Conservation (phyloP, 306 rosid species). For the Rosa rugosa region DNA sequence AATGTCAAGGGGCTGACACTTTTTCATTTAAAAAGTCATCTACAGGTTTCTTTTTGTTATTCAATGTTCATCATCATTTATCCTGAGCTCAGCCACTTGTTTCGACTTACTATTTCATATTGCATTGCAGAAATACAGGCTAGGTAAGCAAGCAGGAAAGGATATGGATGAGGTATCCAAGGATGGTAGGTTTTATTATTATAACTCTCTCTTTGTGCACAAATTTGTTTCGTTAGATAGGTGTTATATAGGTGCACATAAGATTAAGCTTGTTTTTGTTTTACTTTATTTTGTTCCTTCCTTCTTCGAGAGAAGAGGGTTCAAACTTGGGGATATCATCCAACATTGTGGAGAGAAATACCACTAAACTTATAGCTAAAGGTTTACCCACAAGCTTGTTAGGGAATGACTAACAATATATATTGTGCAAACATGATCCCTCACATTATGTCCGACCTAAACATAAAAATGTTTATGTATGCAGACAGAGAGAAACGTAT, state of each 20-base stretch:
- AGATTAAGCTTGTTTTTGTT: neutral
- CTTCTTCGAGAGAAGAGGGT: neutral
- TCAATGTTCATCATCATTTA: neutral
- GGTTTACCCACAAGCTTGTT: neutral
- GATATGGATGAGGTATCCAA: conserved; percentile 81
- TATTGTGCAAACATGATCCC: neutral
- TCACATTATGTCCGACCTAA: neutral
- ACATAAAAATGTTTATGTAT: neutral
- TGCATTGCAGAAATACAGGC: conserved; percentile 87
- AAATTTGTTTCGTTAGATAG: neutral
- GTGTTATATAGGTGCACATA: neutral
- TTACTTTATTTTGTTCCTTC: neutral
- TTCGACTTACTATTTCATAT: conserved; percentile 18
- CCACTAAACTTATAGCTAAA: neutral
- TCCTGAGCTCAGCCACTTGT: neutral
- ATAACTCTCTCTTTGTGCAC: conserved; percentile 19
- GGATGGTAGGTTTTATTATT: conserved; percentile 65
- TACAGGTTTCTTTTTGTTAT: conserved; percentile 59
- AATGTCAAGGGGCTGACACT: conserved; percentile 97
- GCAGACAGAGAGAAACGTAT: neutral
- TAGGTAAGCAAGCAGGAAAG: conserved; percentile 96
- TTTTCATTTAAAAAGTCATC: conserved; percentile 98
- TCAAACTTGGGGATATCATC: neutral
- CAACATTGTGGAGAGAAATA: neutral
- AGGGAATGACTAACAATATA: neutral